Base-by-base conservation (phyloP, 139 green algal species). In the Chlorella vulgaris region DNA sequence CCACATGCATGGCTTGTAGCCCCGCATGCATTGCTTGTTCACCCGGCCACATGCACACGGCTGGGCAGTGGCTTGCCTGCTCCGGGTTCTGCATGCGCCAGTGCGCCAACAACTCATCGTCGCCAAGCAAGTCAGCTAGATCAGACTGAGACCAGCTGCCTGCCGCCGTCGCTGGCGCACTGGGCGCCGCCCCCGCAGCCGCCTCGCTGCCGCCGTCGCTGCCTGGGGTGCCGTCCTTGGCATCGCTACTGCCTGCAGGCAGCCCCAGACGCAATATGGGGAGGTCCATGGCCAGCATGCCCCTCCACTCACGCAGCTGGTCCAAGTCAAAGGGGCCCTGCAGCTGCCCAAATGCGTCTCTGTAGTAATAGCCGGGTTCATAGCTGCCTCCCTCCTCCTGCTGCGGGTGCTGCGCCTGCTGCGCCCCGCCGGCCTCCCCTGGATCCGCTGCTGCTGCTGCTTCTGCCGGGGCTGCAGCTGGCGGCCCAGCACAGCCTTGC, bases 231-330 rank as follows among this genome's bases (percentile, higher is more conserved):
- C n/a, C n/a, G n/a, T n/a, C n/a, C n/a, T n/a, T n/a, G n/a, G n/a
- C n/a, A n/a, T n/a, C n/a, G n/a, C n/a, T 62, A 42, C 68, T 53
- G 18, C 76, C 36, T 47, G n/a, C 53, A 24, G 40, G 69, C 67
- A 78, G 26, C 51, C 80, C 71, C 43, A 77, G 55, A 50, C 76
- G 50, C 67, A 83, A 85, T 40, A 92, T 74, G 2, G 55, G 33
- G 39, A 92, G 69, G 81, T 92, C 83, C 88, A 92, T 93, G 22
- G 89, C 88, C n/a, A 92, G 69, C 50, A 76, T 84, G n/a, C 71
- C 36, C 8, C 89, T 73, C 89, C 89, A 92, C 2, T 61, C 82
- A 26, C 29, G 67, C 51, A 92, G 74, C 71, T 86, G 75, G 39
- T 90, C 70, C 19, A 67, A 7, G 0, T 28, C 74, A 66, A 92